Percentiles rank a stretch among this genome's conserved stretches.
Evolutionary conservation across 2,329 filamentous ascomycete species (phyloP).

Genomic region (Neopestalotiopsis rosae): DNA sequence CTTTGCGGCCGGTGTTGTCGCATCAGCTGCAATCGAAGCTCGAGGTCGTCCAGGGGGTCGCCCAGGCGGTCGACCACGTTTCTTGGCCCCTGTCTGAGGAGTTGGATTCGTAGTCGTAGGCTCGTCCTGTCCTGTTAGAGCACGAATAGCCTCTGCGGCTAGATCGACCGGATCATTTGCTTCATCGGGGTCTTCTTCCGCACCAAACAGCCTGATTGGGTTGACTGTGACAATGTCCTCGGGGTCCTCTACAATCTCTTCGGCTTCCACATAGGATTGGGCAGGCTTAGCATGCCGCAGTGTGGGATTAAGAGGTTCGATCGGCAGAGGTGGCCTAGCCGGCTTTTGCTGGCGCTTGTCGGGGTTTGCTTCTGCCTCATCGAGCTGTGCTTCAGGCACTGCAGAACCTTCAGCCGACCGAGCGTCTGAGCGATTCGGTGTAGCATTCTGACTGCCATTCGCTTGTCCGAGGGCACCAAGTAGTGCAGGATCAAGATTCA

Average conservation of each 20-base stretch:
- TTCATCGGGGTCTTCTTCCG: slow-evolving; percentile 9
- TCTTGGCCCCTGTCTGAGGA: slow-evolving; percentile 31
- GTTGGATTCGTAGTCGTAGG: slow-evolving; percentile 20
- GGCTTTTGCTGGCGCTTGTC: slow-evolving; percentile 23
- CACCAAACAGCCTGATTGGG: slow-evolving; percentile 8
- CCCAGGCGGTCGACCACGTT: slow-evolving; percentile 35
- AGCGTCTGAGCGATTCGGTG: slow-evolving; percentile 25
- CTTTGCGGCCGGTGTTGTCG: background rate
- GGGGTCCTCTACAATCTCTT: slow-evolving; percentile 52
- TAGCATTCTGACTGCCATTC: slow-evolving; percentile 23
- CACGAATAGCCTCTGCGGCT: slow-evolving; percentile 42
- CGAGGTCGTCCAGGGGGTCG: slow-evolving; percentile 35
- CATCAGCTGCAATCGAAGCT: slow-evolving; percentile 20
- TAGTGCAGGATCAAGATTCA: slow-evolving; percentile 61
- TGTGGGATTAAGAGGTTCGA: slow-evolving; percentile 52
- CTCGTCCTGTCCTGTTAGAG: slow-evolving; percentile 29
- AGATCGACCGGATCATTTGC: slow-evolving; percentile 44
- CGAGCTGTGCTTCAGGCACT: background rate
- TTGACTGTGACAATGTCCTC: slow-evolving; percentile 41
- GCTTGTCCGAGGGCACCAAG: slow-evolving; percentile 40
- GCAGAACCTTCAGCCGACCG: slow-evolving; percentile 19
- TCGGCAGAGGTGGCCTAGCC: slow-evolving; percentile 33
- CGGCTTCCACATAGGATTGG: slow-evolving; percentile 55
- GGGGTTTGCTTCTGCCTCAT: slow-evolving; percentile 17
- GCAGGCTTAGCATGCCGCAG: slow-evolving; percentile 59